Conservation (phyloP, 2,329 filamentous ascomycete genomes). For the Cladosporium velox region DNA sequence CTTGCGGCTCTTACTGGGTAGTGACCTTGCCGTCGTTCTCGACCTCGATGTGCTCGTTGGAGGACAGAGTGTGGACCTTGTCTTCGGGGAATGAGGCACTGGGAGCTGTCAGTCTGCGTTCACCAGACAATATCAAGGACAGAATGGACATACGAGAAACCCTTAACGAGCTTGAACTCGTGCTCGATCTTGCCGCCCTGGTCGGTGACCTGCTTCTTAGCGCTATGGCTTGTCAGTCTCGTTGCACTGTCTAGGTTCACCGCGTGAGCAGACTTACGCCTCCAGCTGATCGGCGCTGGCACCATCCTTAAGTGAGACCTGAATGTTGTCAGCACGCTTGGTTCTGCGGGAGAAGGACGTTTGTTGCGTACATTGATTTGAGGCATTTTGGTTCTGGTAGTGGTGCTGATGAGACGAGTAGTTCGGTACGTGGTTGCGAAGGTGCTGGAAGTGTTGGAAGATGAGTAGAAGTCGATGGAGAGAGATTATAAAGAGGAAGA, state of each 20-base stretch:
- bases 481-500: constrained; percentile 6
- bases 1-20: constrained; percentile 60
- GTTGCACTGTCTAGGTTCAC: not conserved
- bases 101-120: not conserved
- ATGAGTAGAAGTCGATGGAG: not conserved
- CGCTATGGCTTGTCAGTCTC: constrained; percentile 49
- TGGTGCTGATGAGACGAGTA: constrained; percentile 8
- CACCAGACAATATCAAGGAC: not conserved
- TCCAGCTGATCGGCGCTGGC: constrained; percentile 67
- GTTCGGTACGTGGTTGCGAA: constrained; percentile 14
- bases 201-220: constrained; percentile 72
- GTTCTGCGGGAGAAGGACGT: not conserved
- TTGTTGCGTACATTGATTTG: constrained; percentile 34
- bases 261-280: constrained; percentile 53
- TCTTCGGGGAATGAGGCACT: constrained; percentile 75
- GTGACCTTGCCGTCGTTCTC: constrained; percentile 72
- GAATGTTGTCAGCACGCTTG: constrained; percentile 25
- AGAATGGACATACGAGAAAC: constrained; percentile 72
- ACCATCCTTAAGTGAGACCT: constrained; percentile 80
- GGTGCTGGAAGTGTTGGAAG: not conserved
- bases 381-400: constrained; percentile 26
- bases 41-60: constrained; percentile 73
- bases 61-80: constrained; percentile 64
- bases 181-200: constrained; percentile 83
- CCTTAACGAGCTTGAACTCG: constrained; percentile 86